Percentiles rank a stretch among this genome's conserved stretches.
These are phyloP conservation scores for Fomitopsis serialis DNA, from an alignment of 768 basidiomycete species.

Conservation along the genomic window DNA sequence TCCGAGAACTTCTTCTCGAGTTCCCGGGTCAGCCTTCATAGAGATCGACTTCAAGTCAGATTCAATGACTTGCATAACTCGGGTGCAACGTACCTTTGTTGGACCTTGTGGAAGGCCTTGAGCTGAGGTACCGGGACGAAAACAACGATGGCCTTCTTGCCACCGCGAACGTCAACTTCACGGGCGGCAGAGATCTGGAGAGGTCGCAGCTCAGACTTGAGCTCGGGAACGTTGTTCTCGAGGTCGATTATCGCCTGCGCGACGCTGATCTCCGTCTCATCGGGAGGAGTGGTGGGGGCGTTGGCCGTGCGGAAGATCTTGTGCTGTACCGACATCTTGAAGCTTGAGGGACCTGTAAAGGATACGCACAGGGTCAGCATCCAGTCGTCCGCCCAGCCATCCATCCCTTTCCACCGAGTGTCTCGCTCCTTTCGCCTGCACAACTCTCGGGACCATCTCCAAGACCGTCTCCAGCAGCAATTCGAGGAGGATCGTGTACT, in stretches of 20 bases:
- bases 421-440: slow-evolving; percentile 9
- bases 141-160: slow-evolving; percentile 98
- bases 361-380: slow-evolving; percentile 33
- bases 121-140: slow-evolving; percentile 97
- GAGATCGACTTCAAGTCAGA: slow-evolving; percentile 3
- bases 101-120: slow-evolving; percentile 98
- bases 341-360: slow-evolving; percentile 19
- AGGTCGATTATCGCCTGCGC: slow-evolving; percentile 97
- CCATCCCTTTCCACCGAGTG: slow-evolving; percentile 42
- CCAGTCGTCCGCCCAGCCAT: slow-evolving; percentile 39
- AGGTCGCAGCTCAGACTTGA: slow-evolving; percentile 92
- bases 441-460: slow-evolving; percentile 9
- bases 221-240: slow-evolving; percentile 96
- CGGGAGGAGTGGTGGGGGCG: slow-evolving; percentile 83
- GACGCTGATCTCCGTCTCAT: slow-evolving; percentile 86
- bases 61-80: background rate
- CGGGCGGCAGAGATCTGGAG: slow-evolving; percentile 98
- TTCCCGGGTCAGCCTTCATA: slow-evolving; percentile 85
- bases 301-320: slow-evolving; percentile 98
- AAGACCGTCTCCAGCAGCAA: slow-evolving; percentile 17
- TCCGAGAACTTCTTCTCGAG: slow-evolving; percentile 99
- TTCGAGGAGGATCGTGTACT: slow-evolving; percentile 38
- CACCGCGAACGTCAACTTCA: slow-evolving; percentile 98
- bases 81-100: slow-evolving; percentile 68
- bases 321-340: slow-evolving; percentile 71